phyloP scores from a whole-genome alignment of 306 rosid genomes.

The Acmispon strigosus region DNA sequence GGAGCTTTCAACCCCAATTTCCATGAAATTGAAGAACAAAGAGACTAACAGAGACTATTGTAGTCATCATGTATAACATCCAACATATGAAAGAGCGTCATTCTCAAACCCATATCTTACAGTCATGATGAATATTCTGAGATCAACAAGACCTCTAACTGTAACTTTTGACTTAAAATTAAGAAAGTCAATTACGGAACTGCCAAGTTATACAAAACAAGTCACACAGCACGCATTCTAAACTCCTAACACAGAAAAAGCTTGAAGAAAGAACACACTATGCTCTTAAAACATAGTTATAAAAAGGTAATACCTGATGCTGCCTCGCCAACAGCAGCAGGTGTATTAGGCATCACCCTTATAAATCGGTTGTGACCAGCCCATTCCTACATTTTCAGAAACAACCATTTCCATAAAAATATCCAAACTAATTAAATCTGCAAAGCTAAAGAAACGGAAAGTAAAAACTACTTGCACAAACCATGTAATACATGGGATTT shows the following conservation, averaged over 20 bases:
- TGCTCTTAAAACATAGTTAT: neutral
- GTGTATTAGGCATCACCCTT: constrained; percentile 79
- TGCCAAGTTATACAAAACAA: neutral
- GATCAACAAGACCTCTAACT: neutral
- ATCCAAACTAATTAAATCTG: neutral
- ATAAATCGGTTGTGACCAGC: constrained; percentile 62
- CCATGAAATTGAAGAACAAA: constrained; percentile 13
- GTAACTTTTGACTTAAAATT: neutral
- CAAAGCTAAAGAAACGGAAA: neutral
- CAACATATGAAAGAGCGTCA: neutral
- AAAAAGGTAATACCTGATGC: constrained; percentile 55
- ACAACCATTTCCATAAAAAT: constrained; percentile 15
- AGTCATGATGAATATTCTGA: neutral
- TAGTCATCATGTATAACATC: constrained; percentile 1
- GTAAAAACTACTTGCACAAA: constrained; percentile 3
- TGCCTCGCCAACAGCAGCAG: constrained; percentile 74
- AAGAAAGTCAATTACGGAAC: neutral
- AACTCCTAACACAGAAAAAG: neutral
- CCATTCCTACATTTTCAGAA: constrained; percentile 58
- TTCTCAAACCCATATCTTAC: neutral
- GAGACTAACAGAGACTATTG: neutral
- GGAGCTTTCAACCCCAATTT: neutral
- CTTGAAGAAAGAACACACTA: constrained; percentile 6
- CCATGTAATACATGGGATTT: neutral
- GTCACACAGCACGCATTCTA: neutral